These are phyloP conservation scores for Fraxinus floribunda DNA, from an alignment of 305 asterid genomes.

Conservation along the genomic window DNA sequence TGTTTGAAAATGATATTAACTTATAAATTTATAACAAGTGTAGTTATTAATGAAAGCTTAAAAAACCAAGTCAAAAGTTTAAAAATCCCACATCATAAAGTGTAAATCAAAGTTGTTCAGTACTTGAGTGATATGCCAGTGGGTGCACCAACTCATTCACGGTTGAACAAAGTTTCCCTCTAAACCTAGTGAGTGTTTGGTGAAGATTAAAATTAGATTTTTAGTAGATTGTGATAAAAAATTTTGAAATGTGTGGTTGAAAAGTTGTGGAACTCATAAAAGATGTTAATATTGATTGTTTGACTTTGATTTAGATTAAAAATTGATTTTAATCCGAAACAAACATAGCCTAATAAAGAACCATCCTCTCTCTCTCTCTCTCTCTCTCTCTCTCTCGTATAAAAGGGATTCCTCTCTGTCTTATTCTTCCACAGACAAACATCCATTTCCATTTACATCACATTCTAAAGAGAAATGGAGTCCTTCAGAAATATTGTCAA, in stretches of 20 bases:
- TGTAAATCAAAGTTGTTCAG: conserved; percentile 25
- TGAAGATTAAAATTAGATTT: too few species aligned
- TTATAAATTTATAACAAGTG: too few species aligned
- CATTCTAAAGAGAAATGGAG: conserved; percentile 24
- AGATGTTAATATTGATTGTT: too few species aligned
- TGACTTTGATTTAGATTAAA: too few species aligned
- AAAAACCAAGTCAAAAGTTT: neutral
- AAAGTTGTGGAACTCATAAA: too few species aligned
- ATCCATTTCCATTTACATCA: neutral
- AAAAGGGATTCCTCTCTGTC: conserved; percentile 26
- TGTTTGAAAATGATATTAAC: too few species aligned
- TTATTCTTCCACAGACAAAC: conserved; percentile 27
- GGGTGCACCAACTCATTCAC: conserved; percentile 54
- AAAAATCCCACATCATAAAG: conserved; percentile 23
- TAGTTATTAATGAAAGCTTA: neutral
- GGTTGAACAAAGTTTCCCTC: conserved; percentile 32
- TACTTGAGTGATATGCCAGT: conserved; percentile 35
- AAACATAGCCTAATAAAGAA: conserved; percentile 28
- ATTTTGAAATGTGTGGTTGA: too few species aligned
- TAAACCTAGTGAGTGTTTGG: neutral
- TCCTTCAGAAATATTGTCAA: neutral
- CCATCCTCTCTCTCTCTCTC: conserved; percentile 20
- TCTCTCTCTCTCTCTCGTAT: conserved; percentile 16
- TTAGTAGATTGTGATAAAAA: too few species aligned
- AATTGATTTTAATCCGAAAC: too few species aligned